A percentile compares a stretch with the other conserved stretches of the same genome.
Evolutionary conservation across 1,139 yeast species (phyloP).

Genomic region (Nakaseomyces delphensis): DNA sequence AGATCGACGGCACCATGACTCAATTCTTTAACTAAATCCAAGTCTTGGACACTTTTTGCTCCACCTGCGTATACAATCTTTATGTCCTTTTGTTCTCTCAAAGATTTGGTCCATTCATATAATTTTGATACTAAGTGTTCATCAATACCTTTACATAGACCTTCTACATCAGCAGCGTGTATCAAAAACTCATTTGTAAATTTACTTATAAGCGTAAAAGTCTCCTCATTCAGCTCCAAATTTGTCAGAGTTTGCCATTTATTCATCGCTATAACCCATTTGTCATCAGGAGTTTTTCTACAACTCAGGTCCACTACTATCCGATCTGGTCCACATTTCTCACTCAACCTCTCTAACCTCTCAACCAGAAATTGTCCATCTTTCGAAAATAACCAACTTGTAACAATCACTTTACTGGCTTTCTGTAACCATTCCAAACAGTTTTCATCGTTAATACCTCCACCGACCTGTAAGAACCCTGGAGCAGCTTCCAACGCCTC

Average conservation of each 20-base stretch:
- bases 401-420: slow-evolving; percentile 57
- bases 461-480: slow-evolving; percentile 70
- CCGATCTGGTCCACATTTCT: slow-evolving; percentile 40
- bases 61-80: slow-evolving; percentile 96
- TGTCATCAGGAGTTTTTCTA: slow-evolving; percentile 40
- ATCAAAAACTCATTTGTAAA: slow-evolving; percentile 82
- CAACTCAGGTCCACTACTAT: slow-evolving; percentile 92
- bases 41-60: slow-evolving; percentile 64
- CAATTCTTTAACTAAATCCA: slow-evolving; percentile 51
- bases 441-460: slow-evolving; percentile 72
- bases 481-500: slow-evolving; percentile 77
- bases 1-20: slow-evolving; percentile 80
- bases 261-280: slow-evolving; percentile 92
- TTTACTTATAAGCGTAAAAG: slow-evolving; percentile 45
- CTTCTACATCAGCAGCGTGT: slow-evolving; percentile 98
- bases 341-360: slow-evolving; percentile 37
- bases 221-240: slow-evolving; percentile 44
- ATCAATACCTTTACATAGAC: slow-evolving; percentile 88
- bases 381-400: slow-evolving; percentile 77
- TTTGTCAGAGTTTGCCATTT: slow-evolving; percentile 90
- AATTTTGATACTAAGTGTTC: slow-evolving; percentile 59
- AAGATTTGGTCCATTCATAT: slow-evolving; percentile 63
- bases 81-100: slow-evolving; percentile 36
- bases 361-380: slow-evolving; percentile 47
- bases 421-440: slow-evolving; percentile 55